These are phyloP conservation scores for Coemansia sp. DNA, from an alignment of 192 early-diverging fungal genomes.

Conservation along the genomic window DNA sequence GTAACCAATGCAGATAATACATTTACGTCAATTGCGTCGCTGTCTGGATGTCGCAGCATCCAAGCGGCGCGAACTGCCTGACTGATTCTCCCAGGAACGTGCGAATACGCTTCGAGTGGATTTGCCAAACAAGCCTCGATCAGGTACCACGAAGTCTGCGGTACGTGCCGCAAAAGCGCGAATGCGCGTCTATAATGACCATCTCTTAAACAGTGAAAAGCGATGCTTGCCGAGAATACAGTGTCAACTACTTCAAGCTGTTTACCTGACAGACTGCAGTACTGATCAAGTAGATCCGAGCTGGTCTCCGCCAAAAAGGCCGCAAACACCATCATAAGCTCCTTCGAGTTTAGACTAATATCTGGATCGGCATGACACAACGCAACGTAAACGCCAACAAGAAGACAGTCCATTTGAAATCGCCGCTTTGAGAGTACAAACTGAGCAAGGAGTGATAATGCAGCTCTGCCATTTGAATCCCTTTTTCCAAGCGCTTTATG, in stretches of 20 bases:
- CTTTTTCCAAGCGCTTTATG: background rate
- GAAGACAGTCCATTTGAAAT: constrained; percentile 19
- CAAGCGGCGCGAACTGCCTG: constrained; percentile 13
- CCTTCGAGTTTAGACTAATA: background rate
- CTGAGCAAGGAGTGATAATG: constrained; percentile 16
- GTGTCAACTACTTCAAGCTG: constrained; percentile 10
- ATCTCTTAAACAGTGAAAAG: constrained; percentile 4
- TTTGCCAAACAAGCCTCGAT: constrained; percentile 7
- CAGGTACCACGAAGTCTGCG: background rate
- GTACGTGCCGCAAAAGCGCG: background rate
- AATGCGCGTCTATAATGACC: constrained; percentile 7
- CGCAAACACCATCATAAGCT: constrained; percentile 11
- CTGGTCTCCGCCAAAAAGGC: constrained; percentile 23
- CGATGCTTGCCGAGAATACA: constrained; percentile 7
- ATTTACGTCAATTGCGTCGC: constrained; percentile 7
- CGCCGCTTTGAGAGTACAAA: constrained; percentile 25
- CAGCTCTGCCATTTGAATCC: background rate
- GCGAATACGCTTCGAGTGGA: background rate
- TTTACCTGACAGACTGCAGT: constrained; percentile 1
- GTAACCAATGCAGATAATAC: constrained; percentile 1
- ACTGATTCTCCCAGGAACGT: background rate
- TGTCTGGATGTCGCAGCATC: constrained; percentile 26
- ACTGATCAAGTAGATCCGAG: constrained; percentile 10
- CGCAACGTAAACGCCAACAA: constrained; percentile 21
- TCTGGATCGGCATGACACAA: background rate